Evolutionary conservation across 176 grass and related monocot species (phyloP), one percentile per base, ranked within the genome.

Genomic region (Triticum dicoccoides): DNA sequence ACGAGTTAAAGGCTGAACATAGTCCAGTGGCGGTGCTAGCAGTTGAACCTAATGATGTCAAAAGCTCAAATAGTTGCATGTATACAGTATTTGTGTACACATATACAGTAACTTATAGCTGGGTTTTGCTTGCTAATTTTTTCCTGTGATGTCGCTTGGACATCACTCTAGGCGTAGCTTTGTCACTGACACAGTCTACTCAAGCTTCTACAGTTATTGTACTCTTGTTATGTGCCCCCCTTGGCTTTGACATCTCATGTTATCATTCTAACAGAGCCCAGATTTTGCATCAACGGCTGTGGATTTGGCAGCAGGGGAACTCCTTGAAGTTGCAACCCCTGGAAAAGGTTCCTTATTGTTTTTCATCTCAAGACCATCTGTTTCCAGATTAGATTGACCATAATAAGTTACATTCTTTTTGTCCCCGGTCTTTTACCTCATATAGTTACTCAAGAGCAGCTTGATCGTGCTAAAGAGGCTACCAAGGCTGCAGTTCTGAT

Each of bases 391-490:
- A 71, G 37, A 65, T 66, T 84, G 70, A 54, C 58, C 66, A 54
- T 74, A 65, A 21, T 84, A 27, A 39, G 62, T 89, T 30, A 70
- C 9, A 51, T 89, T 73, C 52, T 23, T 65, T 51, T 63, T 15
- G 27, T 49, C 30, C 21, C 70, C 35, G 7, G 11, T 39, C 23
- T 61, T 65, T 78, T 83, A 39, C 66, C 58, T 92, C 76, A 39
- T 67, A 64, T 76, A 98, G 93, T 98, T 98, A 87, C 94, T 52
- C 87, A 92, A 88, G 79, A 76, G 64, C 85, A 98, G 38, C 95
- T 98, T 74, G 85, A 95, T 80, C 95, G 91, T 80, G 95, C 95
- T 74, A 98, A 98, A 81, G 80, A 95, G 89, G 89, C 91, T 73
- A 95, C 93, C 69, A 95, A 95, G 56, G 89, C 91, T 88, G 91